Evolutionary conservation across 2,329 filamentous ascomycete genomes (phyloP), one percentile per base, ranked within the genome.

Genomic region (Cercospora beticola): DNA sequence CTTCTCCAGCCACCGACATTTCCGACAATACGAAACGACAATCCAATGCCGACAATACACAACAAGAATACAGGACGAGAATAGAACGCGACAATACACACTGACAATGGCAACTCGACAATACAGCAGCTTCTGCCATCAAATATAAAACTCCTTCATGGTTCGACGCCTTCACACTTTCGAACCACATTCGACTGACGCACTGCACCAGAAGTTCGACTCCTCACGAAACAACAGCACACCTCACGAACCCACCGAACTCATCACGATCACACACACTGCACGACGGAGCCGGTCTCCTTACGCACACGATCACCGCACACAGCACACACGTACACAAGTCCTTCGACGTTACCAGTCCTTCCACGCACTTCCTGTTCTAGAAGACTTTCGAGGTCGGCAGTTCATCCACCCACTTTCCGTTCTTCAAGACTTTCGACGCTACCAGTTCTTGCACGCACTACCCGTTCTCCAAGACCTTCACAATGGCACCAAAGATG

Each of bases 401-500:
- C 56, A 8, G 30, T 46, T 12, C 28, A 8, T 57, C 14, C 8
- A 52, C 46, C 3, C 9, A 21, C 10, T 23, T 5, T 12, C 3
- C n/a, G 3, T 23, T 21, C 12, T 23, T 43, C 54, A 31, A 58
- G 52, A 28, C 52, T 23, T 43, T 33, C 40, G 21, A 14, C 43
- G 21, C 40, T 16, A 40, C 26, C 61, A 14, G 30, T 43, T 23
- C 26, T 7, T 56, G 10, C 43, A 46, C 43, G n/a, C n/a, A 18
- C 18, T 21, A 9, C 43, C 16, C n/a, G 16, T 46, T 18, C 18
- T 18, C 9, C 43, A 46, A 46, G 54, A 43, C 43, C 23, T 28
- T 21, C 56, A 36, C 33, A 26, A 72, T 70, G 66, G 61, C 67
- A 30, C 67, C 68, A 7, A 70, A 70, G 30, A 28, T 18, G 14